Base-by-base conservation (phyloP, 257 asterid species). In the Petunia axillaris region DNA sequence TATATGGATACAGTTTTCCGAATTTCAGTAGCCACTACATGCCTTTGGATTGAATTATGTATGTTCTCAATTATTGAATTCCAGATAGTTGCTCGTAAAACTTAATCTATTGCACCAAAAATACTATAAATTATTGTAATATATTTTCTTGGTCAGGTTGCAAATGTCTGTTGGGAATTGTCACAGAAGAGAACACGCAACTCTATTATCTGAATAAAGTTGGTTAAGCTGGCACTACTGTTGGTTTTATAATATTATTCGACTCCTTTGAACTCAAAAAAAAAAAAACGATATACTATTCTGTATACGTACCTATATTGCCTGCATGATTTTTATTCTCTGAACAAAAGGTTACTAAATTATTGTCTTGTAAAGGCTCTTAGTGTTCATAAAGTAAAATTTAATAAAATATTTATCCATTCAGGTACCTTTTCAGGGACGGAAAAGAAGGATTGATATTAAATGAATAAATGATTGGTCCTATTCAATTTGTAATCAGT, bases 231-330 rank as follows among this genome's bases (percentile, higher is more conserved):
- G 2, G 6, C 60, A 54, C 60, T 54, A 54, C 16, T 54, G 13
- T 54, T 70, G 76, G 41, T n/a, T 8, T n/a, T 44, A 68, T 68
- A n/a, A n/a, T 68, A 48, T 66, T 43, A 68, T 16, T 68, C n/a
- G 7, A 68, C 8, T 43, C 39, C 2, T 8, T 68, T 44, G 9
- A 16, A 68, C 7, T 55, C n/a, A 8, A n/a, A 67, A 16, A n/a
- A n/a, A n/a, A n/a, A n/a, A 68, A 3, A 25, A 25, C 25, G 25
- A 25, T 25, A 25, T 0, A 16, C 2, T 8, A 40, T 15, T 66
- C 9, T 41, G 5, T 65, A 6, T 3, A 43, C 37, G 38, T 3
- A 15, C 75, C 55, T 67, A 43, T 67, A 43, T 43, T 8, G 39
- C 38, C 43, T 67, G 55, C 39, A 8, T 43, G 40, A 67, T 43